Percentiles rank a stretch among this genome's conserved stretches.
Evolutionary conservation across 805 yeast genomes (phyloP).

Genomic region (Barnettozyma californica): DNA sequence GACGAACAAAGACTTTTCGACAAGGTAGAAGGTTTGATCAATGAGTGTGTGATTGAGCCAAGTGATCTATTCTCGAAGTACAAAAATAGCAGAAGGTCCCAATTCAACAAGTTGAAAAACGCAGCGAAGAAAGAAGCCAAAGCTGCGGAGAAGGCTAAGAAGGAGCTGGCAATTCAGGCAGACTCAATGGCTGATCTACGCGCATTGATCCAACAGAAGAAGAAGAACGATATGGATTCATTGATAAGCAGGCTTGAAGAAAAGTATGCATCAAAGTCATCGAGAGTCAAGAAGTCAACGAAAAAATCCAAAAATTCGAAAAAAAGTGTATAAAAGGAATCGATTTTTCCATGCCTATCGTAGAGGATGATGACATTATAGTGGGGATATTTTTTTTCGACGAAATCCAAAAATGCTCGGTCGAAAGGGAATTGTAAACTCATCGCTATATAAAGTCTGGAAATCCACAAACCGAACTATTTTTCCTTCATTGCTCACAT

Average conservation of each 20-base stretch:
- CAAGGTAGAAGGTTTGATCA: slow-evolving; percentile 43
- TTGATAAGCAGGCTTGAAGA: slow-evolving; percentile 43
- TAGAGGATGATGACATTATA: not conserved
- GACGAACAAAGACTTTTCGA: slow-evolving; percentile 60
- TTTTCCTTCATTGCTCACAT: not conserved
- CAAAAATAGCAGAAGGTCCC: slow-evolving; percentile 41
- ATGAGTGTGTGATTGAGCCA: slow-evolving; percentile 31
- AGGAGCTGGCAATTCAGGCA: slow-evolving; percentile 26
- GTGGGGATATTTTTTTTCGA: not conserved
- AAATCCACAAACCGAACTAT: not conserved
- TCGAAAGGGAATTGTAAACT: slow-evolving; percentile 8
- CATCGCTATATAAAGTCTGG: not conserved
- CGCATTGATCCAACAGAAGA: slow-evolving; percentile 45
- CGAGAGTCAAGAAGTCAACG: slow-evolving; percentile 26
- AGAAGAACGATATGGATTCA: slow-evolving; percentile 37
- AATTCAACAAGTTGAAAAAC: slow-evolving; percentile 43
- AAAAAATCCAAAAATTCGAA: slow-evolving; percentile 45
- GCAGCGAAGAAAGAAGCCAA: slow-evolving; percentile 57
- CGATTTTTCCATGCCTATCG: not conserved
- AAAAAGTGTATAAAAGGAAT: slow-evolving; percentile 23
- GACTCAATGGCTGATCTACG: slow-evolving; percentile 38
- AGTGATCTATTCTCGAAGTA: slow-evolving; percentile 47
- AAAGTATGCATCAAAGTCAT: slow-evolving; percentile 39
- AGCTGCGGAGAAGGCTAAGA: slow-evolving; percentile 49
- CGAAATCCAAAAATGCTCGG: slow-evolving; percentile 9